A percentile compares a stretch with the other conserved stretches of the same genome.
Conservation (phyloP, 176 grass and related monocot species). For the bread wheat (Triticum aestivum) region IWGSC_CS_RefSeq_v2.1 NC_057813.1:88815077-88815576, state of each 20-base stretch:
- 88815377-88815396: neutral
- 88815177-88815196: constrained; percentile 72
- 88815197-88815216: constrained; percentile 43
- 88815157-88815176: constrained; percentile 80
- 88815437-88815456: constrained; percentile 83
- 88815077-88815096: constrained; percentile 75
- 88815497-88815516: constrained; percentile 68
- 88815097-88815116: constrained; percentile 66
- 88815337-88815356: constrained; percentile 35
- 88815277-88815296: constrained; percentile 49
- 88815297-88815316: neutral
- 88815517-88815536: constrained; percentile 78
- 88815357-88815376: constrained; percentile 50
- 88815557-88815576: constrained; percentile 57
- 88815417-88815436: constrained; percentile 63
- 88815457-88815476: constrained; percentile 50
- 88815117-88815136: constrained; percentile 52
- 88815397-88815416: constrained; percentile 52
- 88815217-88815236: constrained; percentile 71
- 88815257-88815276: constrained; percentile 57
- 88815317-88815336: constrained; percentile 1
- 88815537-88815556: constrained; percentile 76
- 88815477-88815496: constrained; percentile 45
- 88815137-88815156: constrained; percentile 53
- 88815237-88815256: constrained; percentile 21